phyloP scores from a whole-genome alignment of 164 flowering plant genomes.

The Santalum album region DNA sequence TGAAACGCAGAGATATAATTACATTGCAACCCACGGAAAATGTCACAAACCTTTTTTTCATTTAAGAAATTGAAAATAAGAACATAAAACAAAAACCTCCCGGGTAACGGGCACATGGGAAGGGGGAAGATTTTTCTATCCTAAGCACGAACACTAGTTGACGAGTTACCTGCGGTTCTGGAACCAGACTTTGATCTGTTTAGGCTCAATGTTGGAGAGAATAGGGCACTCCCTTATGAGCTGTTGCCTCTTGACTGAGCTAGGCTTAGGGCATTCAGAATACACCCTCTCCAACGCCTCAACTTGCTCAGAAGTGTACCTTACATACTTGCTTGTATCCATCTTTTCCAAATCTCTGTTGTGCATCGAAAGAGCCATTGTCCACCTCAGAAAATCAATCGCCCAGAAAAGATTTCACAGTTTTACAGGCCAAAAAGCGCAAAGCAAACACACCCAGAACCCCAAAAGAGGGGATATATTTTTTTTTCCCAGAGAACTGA shows the following conservation, averaged over 20 bases:
- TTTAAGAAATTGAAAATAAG: too few species aligned
- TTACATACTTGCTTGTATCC: constrained; percentile 70
- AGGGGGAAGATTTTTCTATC: too few species aligned
- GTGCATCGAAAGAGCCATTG: constrained; percentile 41
- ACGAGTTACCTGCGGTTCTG: constrained; percentile 67
- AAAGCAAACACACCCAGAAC: neutral
- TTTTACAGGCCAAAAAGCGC: too few species aligned
- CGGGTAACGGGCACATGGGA: too few species aligned
- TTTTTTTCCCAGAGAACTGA: too few species aligned
- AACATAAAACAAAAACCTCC: too few species aligned
- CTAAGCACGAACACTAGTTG: too few species aligned
- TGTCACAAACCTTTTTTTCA: too few species aligned
- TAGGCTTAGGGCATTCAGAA: constrained; percentile 80
- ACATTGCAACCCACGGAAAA: too few species aligned
- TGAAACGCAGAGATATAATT: too few species aligned
- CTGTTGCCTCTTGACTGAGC: constrained; percentile 72
- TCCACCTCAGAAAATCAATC: neutral
- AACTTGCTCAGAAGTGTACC: constrained; percentile 86
- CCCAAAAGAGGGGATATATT: neutral
- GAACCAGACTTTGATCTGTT: constrained; percentile 95
- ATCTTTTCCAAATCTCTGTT: constrained; percentile 27
- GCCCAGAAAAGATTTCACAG: constrained; percentile 2
- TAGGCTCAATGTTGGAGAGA: constrained; percentile 77
- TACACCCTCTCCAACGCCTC: constrained; percentile 88
- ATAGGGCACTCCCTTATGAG: constrained; percentile 77